Percentiles rank a stretch among this genome's conserved stretches.
phyloP scores from a whole-genome alignment of 2,329 filamentous ascomycete species.

The Sporothrix schenckii region DNA sequence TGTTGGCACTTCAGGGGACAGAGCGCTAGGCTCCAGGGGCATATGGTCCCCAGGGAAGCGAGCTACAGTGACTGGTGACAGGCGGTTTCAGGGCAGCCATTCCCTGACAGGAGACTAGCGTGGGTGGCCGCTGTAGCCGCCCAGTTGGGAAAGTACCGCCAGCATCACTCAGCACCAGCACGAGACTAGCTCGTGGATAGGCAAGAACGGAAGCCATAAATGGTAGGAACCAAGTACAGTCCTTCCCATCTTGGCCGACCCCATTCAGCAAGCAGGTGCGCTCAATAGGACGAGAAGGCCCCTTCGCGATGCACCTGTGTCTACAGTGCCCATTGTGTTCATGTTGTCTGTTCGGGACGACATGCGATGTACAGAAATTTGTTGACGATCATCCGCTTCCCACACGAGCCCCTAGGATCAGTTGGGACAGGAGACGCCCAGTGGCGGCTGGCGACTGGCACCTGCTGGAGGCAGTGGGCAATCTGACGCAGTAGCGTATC shows the following conservation, averaged over 20 bases:
- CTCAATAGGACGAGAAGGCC: slow-evolving; percentile 1
- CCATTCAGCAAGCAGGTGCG: slow-evolving; percentile 9
- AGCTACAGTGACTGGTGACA: neutral
- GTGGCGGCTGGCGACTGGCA: slow-evolving; percentile 6
- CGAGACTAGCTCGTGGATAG: slow-evolving; percentile 14
- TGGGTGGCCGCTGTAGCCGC: slow-evolving; percentile 30
- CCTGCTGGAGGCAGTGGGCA: slow-evolving; percentile 24
- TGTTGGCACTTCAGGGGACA: neutral
- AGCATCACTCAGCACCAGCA: slow-evolving; percentile 30
- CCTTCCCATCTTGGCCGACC: neutral
- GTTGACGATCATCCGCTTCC: neutral
- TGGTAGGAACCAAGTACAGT: neutral
- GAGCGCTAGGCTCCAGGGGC: slow-evolving; percentile 10
- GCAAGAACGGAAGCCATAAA: slow-evolving; percentile 5
- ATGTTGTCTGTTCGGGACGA: neutral
- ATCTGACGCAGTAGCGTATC: slow-evolving; percentile 33
- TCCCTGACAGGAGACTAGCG: slow-evolving; percentile 26
- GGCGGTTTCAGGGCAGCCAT: neutral
- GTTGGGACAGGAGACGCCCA: slow-evolving; percentile 6
- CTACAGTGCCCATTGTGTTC: neutral
- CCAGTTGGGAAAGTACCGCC: slow-evolving; percentile 22
- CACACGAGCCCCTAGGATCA: neutral
- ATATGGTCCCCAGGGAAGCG: neutral
- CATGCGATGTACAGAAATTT: neutral
- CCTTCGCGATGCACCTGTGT: neutral